These are phyloP conservation scores for Omphalea diandra DNA, from an alignment of 441 rosid species.

Conservation along the genomic window DNA sequence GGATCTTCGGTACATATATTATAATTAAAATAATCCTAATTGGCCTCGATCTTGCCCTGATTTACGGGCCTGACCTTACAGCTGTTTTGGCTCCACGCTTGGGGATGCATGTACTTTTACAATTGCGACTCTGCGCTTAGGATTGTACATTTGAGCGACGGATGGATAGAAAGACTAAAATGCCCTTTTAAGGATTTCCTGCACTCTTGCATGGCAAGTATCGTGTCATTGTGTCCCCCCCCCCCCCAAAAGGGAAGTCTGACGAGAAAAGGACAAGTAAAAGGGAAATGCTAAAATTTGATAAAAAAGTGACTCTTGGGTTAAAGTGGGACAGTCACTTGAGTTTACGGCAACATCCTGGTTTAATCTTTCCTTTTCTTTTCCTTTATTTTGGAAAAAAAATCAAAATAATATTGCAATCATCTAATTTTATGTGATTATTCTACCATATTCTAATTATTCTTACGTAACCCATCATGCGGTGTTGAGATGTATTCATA, in stretches of 20 bases:
- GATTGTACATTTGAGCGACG: neutral
- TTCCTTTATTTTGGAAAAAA: too few species aligned
- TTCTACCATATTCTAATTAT: too few species aligned
- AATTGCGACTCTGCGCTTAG: neutral
- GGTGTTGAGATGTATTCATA: too few species aligned
- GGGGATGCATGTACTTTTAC: neutral
- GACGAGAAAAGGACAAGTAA: conserved; percentile 7
- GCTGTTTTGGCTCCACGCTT: conserved; percentile 30
- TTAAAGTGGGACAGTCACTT: neutral
- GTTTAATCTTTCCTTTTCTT: too few species aligned
- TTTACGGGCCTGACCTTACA: conserved; percentile 53
- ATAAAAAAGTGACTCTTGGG: conserved; percentile 12
- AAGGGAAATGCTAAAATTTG: conserved; percentile 3
- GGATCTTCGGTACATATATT: conserved; percentile 47
- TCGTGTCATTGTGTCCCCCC: neutral
- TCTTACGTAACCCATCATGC: too few species aligned
- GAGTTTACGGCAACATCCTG: neutral
- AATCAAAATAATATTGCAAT: neutral
- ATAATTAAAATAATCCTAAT: conserved; percentile 29
- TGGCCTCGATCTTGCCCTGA: conserved; percentile 22
- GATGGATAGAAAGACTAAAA: neutral
- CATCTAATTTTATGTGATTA: too few species aligned
- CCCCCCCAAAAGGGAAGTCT: conserved; percentile 5
- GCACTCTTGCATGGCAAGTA: conserved; percentile 16
- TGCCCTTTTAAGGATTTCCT: neutral